Evolutionary conservation across 1,284 basidiomycete genomes (phyloP).

Genomic region (Cystobasidium sp.): DNA sequence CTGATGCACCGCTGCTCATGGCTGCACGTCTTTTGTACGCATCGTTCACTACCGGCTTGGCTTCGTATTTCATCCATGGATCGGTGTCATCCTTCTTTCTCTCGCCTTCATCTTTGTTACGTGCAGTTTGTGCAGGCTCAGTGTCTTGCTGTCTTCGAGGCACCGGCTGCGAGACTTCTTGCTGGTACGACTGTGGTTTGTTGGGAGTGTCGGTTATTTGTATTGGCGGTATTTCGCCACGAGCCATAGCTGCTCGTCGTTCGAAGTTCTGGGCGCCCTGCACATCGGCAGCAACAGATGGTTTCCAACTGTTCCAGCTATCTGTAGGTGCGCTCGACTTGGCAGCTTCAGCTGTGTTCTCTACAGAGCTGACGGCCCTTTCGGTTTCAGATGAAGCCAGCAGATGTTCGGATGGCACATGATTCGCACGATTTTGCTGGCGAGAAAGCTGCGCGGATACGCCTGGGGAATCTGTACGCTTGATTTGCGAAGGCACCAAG

Average conservation of each 20-base stretch:
- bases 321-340: background rate
- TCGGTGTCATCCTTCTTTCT: no score
- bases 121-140: no score
- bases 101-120: no score
- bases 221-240: background rate
- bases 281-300: background rate
- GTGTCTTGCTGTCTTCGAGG: no score
- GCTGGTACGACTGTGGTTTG: background rate
- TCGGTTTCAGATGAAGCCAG: no score
- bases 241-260: conserved; percentile 1
- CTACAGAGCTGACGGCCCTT: no score
- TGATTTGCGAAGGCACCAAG: no score
- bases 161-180: background rate
- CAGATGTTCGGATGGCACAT: no score
- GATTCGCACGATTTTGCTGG: no score
- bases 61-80: background rate
- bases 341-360: no score
- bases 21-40: conserved; percentile 8
- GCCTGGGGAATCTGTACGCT: no score
- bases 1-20: background rate
- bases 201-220: background rate
- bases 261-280: conserved; percentile 1
- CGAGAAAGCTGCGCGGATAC: no score
- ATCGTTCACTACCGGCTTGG: background rate
- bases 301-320: background rate